Evolutionary conservation across 2,329 filamentous ascomycete species (phyloP).

Genomic region (Trichoderma afroharzianum): DNA sequence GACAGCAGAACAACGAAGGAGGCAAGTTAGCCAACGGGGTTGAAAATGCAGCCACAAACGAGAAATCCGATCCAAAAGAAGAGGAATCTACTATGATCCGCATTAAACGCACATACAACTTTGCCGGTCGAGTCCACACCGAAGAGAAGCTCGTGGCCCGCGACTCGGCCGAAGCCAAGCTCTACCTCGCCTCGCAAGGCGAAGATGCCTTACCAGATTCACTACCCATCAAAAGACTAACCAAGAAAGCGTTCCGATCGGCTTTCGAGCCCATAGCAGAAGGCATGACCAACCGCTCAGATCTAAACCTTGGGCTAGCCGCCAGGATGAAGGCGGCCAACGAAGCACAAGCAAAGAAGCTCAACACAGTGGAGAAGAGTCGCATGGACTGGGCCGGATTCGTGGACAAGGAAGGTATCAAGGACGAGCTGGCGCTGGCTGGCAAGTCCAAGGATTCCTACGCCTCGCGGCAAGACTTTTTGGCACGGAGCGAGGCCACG

Average conservation of each 20-base stretch:
- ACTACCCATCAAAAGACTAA: conserved; percentile 40
- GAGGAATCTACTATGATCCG: conserved; percentile 47
- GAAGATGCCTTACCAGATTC: conserved; percentile 28
- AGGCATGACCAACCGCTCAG: conserved; percentile 42
- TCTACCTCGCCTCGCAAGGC: conserved; percentile 55
- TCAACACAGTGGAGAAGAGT: conserved; percentile 70
- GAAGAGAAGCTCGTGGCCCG: conserved; percentile 67
- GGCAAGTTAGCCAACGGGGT: neutral
- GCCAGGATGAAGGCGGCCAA: conserved; percentile 46
- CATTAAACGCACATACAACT: conserved; percentile 70
- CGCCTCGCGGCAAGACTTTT: conserved; percentile 59
- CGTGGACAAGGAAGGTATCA: conserved; percentile 67
- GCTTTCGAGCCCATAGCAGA: conserved; percentile 57
- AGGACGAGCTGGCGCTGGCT: conserved; percentile 63
- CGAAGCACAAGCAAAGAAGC: conserved; percentile 55
- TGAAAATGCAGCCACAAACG: neutral
- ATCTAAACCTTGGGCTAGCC: conserved; percentile 56
- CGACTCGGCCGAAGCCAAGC: conserved; percentile 62
- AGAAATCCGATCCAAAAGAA: conserved; percentile 11
- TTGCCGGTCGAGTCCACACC: conserved; percentile 67
- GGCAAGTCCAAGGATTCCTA: conserved; percentile 64
- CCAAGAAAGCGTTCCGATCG: conserved; percentile 58
- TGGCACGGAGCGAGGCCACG: conserved; percentile 60
- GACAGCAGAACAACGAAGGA: conserved; percentile 6
- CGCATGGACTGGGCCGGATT: conserved; percentile 71